Evolutionary conservation across 2,329 filamentous ascomycete species (phyloP).

Genomic region (Proliferodiscus dingleyae): DNA sequence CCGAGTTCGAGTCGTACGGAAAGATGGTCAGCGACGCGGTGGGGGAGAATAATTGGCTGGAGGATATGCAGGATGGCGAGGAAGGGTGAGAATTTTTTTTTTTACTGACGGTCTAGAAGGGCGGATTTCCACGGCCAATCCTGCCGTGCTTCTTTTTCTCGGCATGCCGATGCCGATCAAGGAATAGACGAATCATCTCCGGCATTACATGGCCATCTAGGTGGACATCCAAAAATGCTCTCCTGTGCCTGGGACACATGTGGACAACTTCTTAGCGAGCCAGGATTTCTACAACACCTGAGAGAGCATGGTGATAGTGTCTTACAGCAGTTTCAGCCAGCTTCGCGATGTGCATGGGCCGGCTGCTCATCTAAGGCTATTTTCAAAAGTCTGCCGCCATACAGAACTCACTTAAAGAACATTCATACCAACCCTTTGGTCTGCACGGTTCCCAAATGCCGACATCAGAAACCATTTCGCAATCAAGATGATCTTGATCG

Average conservation of each 20-base stretch:
- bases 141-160: too few relatives aligned
- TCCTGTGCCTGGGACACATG: constrained; percentile 6
- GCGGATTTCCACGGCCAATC: too few relatives aligned
- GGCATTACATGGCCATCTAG: too few relatives aligned
- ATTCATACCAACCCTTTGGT: constrained; percentile 5
- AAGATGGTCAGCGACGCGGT: constrained; percentile 10
- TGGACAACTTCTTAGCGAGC: not conserved
- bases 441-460: constrained; percentile 1
- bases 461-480: constrained; percentile 5
- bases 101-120: constrained; percentile 3
- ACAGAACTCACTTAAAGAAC: constrained; percentile 2
- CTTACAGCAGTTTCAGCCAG: not conserved
- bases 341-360: constrained; percentile 1
- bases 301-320: not conserved
- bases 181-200: too few relatives aligned
- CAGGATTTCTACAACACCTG: constrained; percentile 1
- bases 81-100: constrained; percentile 12
- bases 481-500: constrained; percentile 5
- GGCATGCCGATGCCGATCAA: too few relatives aligned
- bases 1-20: not conserved
- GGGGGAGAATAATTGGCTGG: constrained; percentile 8
- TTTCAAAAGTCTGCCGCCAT: not conserved
- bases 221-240: not conserved
- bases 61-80: not conserved
- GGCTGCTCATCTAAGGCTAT: constrained; percentile 4